Percentiles rank a stretch among this genome's conserved stretches.
Conservation (phyloP, 2,329 filamentous ascomycete species). For the Malbranchea zuffiana region DNA sequence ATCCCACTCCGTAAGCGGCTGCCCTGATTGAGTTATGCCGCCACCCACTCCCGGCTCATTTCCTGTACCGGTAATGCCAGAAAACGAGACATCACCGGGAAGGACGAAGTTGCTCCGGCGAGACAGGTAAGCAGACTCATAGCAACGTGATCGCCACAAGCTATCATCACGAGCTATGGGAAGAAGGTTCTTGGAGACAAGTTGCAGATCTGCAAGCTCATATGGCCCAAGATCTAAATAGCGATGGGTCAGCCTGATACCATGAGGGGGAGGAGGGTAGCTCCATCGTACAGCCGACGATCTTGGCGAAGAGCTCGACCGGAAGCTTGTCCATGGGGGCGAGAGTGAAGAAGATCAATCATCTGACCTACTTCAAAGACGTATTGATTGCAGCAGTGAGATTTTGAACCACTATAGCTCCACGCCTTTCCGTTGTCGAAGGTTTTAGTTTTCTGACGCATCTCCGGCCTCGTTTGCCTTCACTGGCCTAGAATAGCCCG, state of each 20-base stretch:
- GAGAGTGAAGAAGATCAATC: too few species aligned
- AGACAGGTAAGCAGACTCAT: constrained; percentile 36
- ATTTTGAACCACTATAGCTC: too few species aligned
- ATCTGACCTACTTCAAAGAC: constrained; percentile 18
- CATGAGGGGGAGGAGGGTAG: constrained; percentile 17
- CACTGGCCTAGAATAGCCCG: too few species aligned
- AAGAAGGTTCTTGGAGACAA: constrained; percentile 56
- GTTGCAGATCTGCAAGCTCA: constrained; percentile 58
- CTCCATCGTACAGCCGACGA: constrained; percentile 47
- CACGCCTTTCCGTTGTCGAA: too few species aligned
- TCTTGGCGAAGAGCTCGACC: constrained; percentile 53
- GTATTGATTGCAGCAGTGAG: too few species aligned
- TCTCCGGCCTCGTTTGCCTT: too few species aligned
- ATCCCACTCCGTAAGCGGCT: too few species aligned
- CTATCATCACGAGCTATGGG: constrained; percentile 60
- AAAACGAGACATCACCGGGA: neutral
- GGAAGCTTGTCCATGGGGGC: constrained; percentile 46
- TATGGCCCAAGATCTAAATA: constrained; percentile 48
- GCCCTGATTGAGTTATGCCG: too few species aligned
- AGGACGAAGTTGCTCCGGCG: neutral
- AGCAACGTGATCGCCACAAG: constrained; percentile 67
- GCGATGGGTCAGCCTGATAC: constrained; percentile 15
- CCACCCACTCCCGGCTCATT: too few species aligned
- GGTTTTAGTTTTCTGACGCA: too few species aligned
- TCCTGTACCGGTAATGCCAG: neutral